These are phyloP conservation scores for Rhododendron williamsianum DNA, from an alignment of 148 eudicot species.

Conservation along the genomic window DNA sequence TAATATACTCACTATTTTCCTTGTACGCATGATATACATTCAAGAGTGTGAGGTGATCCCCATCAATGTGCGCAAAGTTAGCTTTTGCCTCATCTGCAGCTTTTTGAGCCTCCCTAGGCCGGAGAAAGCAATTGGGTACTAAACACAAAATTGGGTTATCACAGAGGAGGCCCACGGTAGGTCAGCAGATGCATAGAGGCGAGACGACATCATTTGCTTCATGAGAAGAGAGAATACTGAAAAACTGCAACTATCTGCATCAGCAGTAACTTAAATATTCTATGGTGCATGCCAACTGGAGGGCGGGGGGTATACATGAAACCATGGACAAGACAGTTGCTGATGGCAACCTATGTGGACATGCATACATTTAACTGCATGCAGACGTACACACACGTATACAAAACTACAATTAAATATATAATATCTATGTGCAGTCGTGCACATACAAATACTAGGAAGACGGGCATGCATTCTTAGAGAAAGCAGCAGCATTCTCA, in stretches of 20 bases:
- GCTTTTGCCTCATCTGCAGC: constrained; percentile 95
- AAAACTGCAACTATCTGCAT: constrained; percentile 95
- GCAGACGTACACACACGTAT: constrained; percentile 25
- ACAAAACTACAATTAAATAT: constrained; percentile 24
- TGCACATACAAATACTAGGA: constrained; percentile 14
- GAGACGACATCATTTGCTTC: constrained; percentile 94
- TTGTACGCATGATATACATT: constrained; percentile 97
- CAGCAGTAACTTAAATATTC: constrained; percentile 92
- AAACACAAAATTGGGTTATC: constrained; percentile 89
- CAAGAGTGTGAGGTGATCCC: constrained; percentile 92
- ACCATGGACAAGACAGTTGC: constrained; percentile 83
- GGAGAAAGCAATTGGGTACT: constrained; percentile 99
- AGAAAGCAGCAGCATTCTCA: constrained; percentile 15
- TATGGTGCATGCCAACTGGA: constrained; percentile 76
- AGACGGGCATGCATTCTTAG: constrained; percentile 18
- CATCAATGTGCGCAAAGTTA: constrained; percentile 83
- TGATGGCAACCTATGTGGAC: constrained; percentile 71
- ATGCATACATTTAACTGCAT: constrained; percentile 19
- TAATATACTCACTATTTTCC: constrained; percentile 69
- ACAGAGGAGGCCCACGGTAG: constrained; percentile 99
- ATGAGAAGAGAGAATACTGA: constrained; percentile 98
- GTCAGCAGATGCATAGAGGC: constrained; percentile 99
- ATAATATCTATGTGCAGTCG: constrained; percentile 13
- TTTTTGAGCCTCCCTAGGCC: constrained; percentile 99
- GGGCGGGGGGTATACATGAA: constrained; percentile 30